Evolutionary conservation across 1,284 basidiomycete genomes (phyloP).

Genomic region (Malassezia japonica): DNA sequence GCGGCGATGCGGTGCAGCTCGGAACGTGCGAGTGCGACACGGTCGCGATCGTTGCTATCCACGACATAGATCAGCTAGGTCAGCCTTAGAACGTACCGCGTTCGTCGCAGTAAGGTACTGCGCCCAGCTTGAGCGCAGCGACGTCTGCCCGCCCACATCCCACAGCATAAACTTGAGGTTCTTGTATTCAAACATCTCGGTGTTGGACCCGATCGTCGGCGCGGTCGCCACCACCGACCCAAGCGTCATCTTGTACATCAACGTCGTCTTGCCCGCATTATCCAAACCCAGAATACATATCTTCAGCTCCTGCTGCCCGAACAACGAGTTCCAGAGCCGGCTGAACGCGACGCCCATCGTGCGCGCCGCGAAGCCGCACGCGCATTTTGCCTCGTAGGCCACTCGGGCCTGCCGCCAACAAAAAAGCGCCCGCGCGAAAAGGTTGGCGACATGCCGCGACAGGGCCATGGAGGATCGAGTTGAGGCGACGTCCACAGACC

Average conservation of each 20-base stretch:
- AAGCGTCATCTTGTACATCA: constrained; percentile 53
- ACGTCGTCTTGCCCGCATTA: constrained; percentile 53
- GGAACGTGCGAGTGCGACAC: constrained; percentile 50
- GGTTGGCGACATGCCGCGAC: too few species aligned
- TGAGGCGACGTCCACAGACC: too few species aligned
- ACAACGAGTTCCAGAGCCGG: constrained; percentile 51
- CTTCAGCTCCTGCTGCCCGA: constrained; percentile 52
- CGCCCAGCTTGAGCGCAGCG: constrained; percentile 50
- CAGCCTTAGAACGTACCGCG: constrained; percentile 31
- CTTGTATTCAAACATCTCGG: constrained; percentile 51
- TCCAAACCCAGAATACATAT: constrained; percentile 47
- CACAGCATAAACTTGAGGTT: constrained; percentile 52
- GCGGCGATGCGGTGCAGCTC: constrained; percentile 50
- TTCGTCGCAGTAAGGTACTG: constrained; percentile 51
- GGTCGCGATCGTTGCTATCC: constrained; percentile 52
- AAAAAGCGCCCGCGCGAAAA: too few species aligned
- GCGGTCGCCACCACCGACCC: constrained; percentile 53
- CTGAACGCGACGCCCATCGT: constrained; percentile 44
- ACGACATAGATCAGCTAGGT: constrained; percentile 51
- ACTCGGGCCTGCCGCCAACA: neutral
- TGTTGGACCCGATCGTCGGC: constrained; percentile 52
- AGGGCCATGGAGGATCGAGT: too few species aligned
- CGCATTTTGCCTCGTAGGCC: neutral
- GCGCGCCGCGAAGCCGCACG: neutral
- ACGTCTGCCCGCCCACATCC: constrained; percentile 53